Evolutionary conservation across 1,284 basidiomycete genomes (phyloP), one percentile per base, ranked within the genome.

Genomic region (Boletus semigastroideus): DNA sequence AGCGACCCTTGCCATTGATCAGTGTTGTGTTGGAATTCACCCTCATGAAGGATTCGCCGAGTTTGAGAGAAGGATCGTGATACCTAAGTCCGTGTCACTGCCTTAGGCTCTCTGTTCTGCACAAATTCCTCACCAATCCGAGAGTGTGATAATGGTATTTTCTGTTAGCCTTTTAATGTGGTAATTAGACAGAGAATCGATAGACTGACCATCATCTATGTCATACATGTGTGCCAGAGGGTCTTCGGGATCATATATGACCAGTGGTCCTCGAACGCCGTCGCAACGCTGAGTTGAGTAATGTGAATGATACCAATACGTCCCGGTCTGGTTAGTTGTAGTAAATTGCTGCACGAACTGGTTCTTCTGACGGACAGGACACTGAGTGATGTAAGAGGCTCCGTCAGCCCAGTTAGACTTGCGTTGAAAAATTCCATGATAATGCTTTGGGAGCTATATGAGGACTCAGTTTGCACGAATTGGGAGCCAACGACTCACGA

Each of bases 1-100:
- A 82, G 22, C 74, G 68, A 8, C 77, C 76, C n/a, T 53, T 57
- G 2, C 80, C 80, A 49, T 83, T 82, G 59, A 82, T 75, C n/a
- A 80, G 55, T 0, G 70, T 72, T 0, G 71, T 67, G 45, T 76
- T 66, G 2, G 75, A 65, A 4, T 60, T 4, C 3, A 56, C 52
- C 13, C 27, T 22, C 13, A 10, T 28, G 1, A 41, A 22, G 4
- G 49, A 4, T 20, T 36, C 0, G 33, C 20, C n/a, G 12, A 68
- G 57, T 12, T 14, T 11, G 9, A n/a, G 1, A 8, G 65, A 56
- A 1, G 57, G 33, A n/a, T 0, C 11, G n/a, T 67, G 65, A 48
- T 67, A 67, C 65, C 65, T 68, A 40, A n/a, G 19, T 27, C 16
- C 3, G 16, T 5, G 3, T 65, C 13, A 55, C 39, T 10, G 43